Conservation (phyloP, 1,284 basidiomycete genomes). For the Apiotrichum mycotoxinovorans region DNA sequence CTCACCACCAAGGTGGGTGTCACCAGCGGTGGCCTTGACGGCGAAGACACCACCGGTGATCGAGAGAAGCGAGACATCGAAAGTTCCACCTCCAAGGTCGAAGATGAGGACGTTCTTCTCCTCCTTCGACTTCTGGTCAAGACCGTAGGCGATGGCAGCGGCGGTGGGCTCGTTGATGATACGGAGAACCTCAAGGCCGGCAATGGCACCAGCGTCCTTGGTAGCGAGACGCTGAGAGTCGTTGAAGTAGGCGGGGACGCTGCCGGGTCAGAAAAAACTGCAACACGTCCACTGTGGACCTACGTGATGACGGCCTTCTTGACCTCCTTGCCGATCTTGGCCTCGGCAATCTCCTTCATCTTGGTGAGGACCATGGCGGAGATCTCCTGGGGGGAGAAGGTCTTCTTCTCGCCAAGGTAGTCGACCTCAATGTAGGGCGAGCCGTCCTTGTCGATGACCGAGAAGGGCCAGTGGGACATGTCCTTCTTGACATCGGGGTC, state of each 20-base stretch:
- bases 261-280: conserved; percentile 35
- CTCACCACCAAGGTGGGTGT: conserved; percentile 98
- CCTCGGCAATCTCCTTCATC: conserved; percentile 84
- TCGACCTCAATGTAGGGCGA: conserved; percentile 59
- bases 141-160: conserved; percentile 58
- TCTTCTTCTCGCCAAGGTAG: conserved; percentile 60
- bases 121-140: conserved; percentile 69
- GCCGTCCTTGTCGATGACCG: conserved; percentile 59
- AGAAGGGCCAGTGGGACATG: conserved; percentile 69
- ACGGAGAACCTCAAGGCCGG: conserved; percentile 64
- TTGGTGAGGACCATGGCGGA: conserved; percentile 98
- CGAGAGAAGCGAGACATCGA: conserved; percentile 64
- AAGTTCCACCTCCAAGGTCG: conserved; percentile 92
- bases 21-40: conserved; percentile 80
- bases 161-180: conserved; percentile 65
- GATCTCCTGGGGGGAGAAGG: conserved; percentile 67
- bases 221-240: conserved; percentile 65
- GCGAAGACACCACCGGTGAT: conserved; percentile 63
- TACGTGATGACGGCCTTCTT: conserved; percentile 63
- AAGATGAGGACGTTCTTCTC: conserved; percentile 99
- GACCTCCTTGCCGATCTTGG: conserved; percentile 62
- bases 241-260: conserved; percentile 70
- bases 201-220: conserved; percentile 62
- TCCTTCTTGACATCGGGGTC: conserved; percentile 62
- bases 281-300: conserved; percentile 27